Base-by-base conservation (phyloP, 176 grass and related monocot species). In the Oryza coarctata region DNA sequence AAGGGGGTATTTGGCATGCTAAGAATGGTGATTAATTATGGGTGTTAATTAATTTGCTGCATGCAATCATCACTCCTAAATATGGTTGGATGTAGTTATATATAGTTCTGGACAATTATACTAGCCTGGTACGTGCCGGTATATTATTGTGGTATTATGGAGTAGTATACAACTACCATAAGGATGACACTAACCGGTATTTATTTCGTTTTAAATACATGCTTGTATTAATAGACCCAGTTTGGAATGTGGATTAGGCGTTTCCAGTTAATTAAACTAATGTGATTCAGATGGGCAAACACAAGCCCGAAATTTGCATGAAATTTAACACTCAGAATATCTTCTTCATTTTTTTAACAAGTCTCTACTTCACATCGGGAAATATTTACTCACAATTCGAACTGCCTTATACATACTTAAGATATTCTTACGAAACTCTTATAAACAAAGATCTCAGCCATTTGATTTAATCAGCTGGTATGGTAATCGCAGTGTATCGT, bases 21-120 rank as follows among this genome's bases (percentile, higher is more conserved):
- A 57, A 72, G 1, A 3, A 38, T 41, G 63, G 55, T 10, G 70
- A 65, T 80, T 80, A 57, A 65, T 73, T 80, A 57, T 63, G 43
- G 32, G 12, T 67, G 49, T 20, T 52, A 52, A 52, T 52, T 52
- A 7, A 38, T 79, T 84, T 74, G 58, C 35, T 71, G 33, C 1
- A 3, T 13, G 74, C 66, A 66, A 78, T 73, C 60, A 83, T 45
- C 31, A 11, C 13, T 27, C 35, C 60, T 64, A 15, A 32, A 66
- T 74, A 87, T 70, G 72, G 86, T 68, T 80, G 75, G 3, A 74
- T 60, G 86, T 80, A 74, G 75, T 81, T 67, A 17, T 88, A 52
- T 20, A 52, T 20, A 20, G 49, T 74, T 17, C 35, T 29, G 8
- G 68, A 8, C 30, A 67, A 61, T 3, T 68, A 69, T 38, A 23